phyloP scores from a whole-genome alignment of 139 green algal species.

The Micractinium conductrix region DNA sequence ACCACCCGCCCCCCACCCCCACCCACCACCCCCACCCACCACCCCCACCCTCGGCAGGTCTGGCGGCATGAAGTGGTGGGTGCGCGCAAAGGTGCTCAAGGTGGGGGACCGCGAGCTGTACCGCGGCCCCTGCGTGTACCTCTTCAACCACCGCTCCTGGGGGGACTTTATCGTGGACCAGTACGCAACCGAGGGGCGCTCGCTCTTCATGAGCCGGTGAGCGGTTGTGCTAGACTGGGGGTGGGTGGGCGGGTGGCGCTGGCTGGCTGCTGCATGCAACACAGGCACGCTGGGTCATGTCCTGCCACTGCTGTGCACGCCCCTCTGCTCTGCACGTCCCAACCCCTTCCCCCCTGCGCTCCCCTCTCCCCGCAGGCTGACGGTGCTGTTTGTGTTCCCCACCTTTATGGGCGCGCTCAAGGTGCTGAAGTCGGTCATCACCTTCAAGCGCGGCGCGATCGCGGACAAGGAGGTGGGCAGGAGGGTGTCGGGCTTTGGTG shows the following conservation, averaged over 20 bases:
- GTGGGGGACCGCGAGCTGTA: slow-evolving; percentile 54
- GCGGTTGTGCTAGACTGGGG: not conserved
- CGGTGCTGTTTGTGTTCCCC: slow-evolving; percentile 85
- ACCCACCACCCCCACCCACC: too few relatives aligned
- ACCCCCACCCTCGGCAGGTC: slow-evolving; percentile 52
- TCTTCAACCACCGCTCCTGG: slow-evolving; percentile 89
- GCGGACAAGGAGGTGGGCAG: slow-evolving; percentile 74
- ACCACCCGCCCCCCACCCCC: too few relatives aligned
- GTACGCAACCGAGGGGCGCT: slow-evolving; percentile 79
- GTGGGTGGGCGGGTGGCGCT: not conserved
- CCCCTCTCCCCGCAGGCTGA: slow-evolving; percentile 57
- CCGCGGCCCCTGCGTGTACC: slow-evolving; percentile 61
- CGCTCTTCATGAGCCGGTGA: slow-evolving; percentile 79
- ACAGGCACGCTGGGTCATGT: not conserved
- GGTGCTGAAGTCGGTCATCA: slow-evolving; percentile 66
- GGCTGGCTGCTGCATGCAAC: not conserved
- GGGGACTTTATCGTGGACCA: slow-evolving; percentile 92
- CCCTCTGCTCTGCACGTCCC: not conserved
- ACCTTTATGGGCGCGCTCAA: slow-evolving; percentile 80
- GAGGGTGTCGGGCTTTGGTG: not conserved
- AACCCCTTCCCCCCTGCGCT: not conserved
- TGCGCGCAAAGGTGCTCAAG: slow-evolving; percentile 50
- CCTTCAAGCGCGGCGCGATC: slow-evolving; percentile 84
- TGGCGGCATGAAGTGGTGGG: slow-evolving; percentile 45
- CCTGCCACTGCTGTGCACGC: not conserved